These are phyloP conservation scores for Sindora glabra DNA, from an alignment of 306 rosid species.

Conservation along the genomic window DNA sequence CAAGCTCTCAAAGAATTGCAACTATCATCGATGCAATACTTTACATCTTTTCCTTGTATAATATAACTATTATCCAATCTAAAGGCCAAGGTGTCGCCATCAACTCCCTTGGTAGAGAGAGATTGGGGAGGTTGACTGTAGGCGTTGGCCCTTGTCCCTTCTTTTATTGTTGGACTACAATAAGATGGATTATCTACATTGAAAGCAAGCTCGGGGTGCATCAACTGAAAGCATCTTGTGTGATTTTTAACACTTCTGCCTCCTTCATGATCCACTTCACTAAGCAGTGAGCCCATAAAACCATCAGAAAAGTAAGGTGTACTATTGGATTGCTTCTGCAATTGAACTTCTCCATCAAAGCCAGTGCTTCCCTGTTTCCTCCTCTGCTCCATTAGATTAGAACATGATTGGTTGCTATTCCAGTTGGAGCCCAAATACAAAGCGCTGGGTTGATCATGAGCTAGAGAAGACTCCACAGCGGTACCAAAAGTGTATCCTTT, in stretches of 20 bases:
- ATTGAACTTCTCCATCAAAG: constrained; percentile 11
- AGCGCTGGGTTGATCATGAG: constrained; percentile 17
- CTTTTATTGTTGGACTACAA: constrained; percentile 10
- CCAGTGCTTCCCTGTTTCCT: constrained; percentile 4
- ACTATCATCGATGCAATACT: constrained; percentile 6
- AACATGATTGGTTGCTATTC: constrained; percentile 13
- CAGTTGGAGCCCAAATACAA: constrained; percentile 17
- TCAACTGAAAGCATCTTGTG: constrained; percentile 15
- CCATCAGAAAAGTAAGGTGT: no score
- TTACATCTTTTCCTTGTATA: constrained; percentile 26
- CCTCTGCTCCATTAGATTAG: constrained; percentile 12
- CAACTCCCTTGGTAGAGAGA: constrained; percentile 11
- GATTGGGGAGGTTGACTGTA: background rate
- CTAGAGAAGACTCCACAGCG: constrained; percentile 16
- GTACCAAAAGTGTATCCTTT: constrained; percentile 11
- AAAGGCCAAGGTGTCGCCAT: constrained; percentile 16
- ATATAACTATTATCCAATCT: constrained; percentile 35
- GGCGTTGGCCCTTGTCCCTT: constrained; percentile 7
- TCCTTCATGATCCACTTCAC: constrained; percentile 14
- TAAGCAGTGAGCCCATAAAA: no score
- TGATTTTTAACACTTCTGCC: constrained; percentile 10
- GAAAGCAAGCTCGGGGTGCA: constrained; percentile 6
- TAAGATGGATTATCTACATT: constrained; percentile 17
- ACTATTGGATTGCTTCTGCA: constrained; percentile 14
- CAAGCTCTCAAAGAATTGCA: constrained; percentile 11